Evolutionary conservation across 495 filamentous ascomycete species (phyloP).

Genomic region (Hyphodiscus hymeniophilus): DNA sequence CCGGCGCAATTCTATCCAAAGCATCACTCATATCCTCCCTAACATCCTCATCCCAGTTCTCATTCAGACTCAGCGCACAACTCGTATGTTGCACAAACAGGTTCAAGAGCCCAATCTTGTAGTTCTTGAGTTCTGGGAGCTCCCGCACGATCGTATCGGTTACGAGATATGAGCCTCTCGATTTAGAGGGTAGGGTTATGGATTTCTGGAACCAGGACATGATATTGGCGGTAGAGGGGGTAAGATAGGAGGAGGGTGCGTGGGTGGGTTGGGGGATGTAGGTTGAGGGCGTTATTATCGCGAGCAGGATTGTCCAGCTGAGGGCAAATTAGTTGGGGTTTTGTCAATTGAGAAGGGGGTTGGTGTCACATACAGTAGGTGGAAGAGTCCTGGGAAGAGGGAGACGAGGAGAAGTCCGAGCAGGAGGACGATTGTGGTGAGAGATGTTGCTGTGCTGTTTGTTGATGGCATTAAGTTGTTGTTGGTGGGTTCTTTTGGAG

Average conservation of each 20-base stretch:
- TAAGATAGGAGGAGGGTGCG: slow-evolving; percentile 4
- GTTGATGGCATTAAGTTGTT: slow-evolving; percentile 10
- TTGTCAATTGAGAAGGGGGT: too few species aligned
- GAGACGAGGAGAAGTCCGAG: slow-evolving; percentile 39
- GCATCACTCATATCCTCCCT: slow-evolving; percentile 64
- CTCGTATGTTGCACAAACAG: slow-evolving; percentile 89
- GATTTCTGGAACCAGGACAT: slow-evolving; percentile 78
- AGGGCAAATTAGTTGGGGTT: neutral
- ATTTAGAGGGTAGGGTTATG: slow-evolving; percentile 61
- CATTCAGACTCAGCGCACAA: slow-evolving; percentile 79
- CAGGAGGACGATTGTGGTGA: slow-evolving; percentile 35
- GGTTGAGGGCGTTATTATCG: slow-evolving; percentile 22
- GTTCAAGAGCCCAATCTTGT: slow-evolving; percentile 81
- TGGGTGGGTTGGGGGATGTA: slow-evolving; percentile 3
- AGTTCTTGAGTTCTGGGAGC: slow-evolving; percentile 66
- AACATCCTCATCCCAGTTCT: slow-evolving; percentile 86
- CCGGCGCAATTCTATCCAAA: slow-evolving; percentile 77
- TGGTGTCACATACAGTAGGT: slow-evolving; percentile 36
- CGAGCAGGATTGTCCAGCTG: slow-evolving; percentile 30
- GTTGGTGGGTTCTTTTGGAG: slow-evolving; percentile 7
- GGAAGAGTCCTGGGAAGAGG: slow-evolving; percentile 49
- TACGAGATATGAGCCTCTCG: slow-evolving; percentile 84
- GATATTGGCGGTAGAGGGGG: slow-evolving; percentile 16
- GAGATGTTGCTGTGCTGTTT: slow-evolving; percentile 11
- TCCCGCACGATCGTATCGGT: slow-evolving; percentile 59